Conservation (phyloP, 116 monocot genomes). For the Posidonia oceanica region DNA sequence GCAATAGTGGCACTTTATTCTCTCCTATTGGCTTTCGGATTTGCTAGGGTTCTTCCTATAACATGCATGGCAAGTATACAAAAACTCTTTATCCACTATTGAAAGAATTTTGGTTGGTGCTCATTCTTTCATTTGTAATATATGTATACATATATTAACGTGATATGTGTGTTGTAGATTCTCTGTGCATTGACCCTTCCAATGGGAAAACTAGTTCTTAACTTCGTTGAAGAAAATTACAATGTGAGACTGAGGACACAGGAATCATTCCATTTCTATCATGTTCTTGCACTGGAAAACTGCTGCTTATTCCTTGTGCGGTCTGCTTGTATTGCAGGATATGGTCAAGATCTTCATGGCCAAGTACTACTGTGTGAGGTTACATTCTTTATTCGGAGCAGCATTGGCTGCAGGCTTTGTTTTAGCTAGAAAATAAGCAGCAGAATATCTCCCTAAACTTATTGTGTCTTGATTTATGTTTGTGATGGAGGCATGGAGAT, state of each 20-base stretch:
- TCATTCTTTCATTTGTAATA: too few species aligned
- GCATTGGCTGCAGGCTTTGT: slow-evolving; percentile 54
- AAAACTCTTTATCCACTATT: neutral
- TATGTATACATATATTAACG: too few species aligned
- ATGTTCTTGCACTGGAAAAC: neutral
- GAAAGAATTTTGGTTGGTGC: too few species aligned
- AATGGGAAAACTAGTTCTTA: slow-evolving; percentile 46
- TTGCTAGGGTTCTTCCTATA: slow-evolving; percentile 58
- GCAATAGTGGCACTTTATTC: slow-evolving; percentile 45
- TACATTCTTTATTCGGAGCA: slow-evolving; percentile 57
- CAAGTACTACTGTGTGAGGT: slow-evolving; percentile 83
- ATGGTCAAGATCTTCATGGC: slow-evolving; percentile 84
- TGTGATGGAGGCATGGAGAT: too few species aligned
- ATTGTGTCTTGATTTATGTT: neutral
- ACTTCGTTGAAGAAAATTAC: slow-evolving; percentile 61
- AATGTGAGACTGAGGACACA: slow-evolving; percentile 28
- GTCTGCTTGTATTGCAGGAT: slow-evolving; percentile 39
- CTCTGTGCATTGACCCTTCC: slow-evolving; percentile 56
- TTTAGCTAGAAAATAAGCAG: slow-evolving; percentile 21
- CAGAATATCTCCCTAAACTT: neutral
- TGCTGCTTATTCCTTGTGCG: neutral
- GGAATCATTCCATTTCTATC: neutral
- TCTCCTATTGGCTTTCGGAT: slow-evolving; percentile 35
- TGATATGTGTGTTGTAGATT: slow-evolving; percentile 24
- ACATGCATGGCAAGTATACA: slow-evolving; percentile 44